Base-by-base conservation (phyloP, 495 filamentous ascomycete genomes). In the Trichocladium antarcticum region DNA sequence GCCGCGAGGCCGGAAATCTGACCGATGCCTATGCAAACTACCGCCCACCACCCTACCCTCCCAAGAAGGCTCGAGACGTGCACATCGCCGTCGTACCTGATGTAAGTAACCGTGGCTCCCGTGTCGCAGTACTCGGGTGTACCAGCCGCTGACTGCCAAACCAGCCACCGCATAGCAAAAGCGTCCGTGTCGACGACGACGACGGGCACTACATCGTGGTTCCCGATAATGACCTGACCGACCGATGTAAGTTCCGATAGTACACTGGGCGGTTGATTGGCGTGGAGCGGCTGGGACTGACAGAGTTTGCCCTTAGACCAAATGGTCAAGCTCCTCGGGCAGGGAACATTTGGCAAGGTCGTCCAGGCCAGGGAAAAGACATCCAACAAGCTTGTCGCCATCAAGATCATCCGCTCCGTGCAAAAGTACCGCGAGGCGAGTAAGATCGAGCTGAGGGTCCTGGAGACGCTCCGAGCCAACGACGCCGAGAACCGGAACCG, bases 271-370 rank as follows among this genome's bases (percentile, higher is more conserved):
- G n/a, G n/a, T n/a, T 32, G 8, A 17, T 27, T 16, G 12, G 20
- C 27, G 10, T 10, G 0, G 19, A 15, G 15, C 2, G 14, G 6
- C 19, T n/a, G 14, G 21, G 21, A 42, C 24, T 49, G 15, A 49
- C 31, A 9, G 38, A 16, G 20, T n/a, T 20, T 16, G 46, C 1
- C n/a, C n/a, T 38, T 57, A 96, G 89, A 98, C 66, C 77, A 84
- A 65, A 89, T 98, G 52, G 71, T 82, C 51, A 83, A 83, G 58
- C 76, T 96, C 19, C 82, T 98, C 9, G 92, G 92, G 20, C 92
- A 98, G 67, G 92, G 92, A 37, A 98, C 92, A 0, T 98, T 98
- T 61, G 92, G 92, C 44, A 98, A 98, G 66, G 92, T 98, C 12
- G 90, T 98, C 8, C 85, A 95, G 63, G 92, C 92, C 32, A 80